phyloP scores from a whole-genome alignment of 768 basidiomycete genomes.

The Trametes cinnabarina region DNA sequence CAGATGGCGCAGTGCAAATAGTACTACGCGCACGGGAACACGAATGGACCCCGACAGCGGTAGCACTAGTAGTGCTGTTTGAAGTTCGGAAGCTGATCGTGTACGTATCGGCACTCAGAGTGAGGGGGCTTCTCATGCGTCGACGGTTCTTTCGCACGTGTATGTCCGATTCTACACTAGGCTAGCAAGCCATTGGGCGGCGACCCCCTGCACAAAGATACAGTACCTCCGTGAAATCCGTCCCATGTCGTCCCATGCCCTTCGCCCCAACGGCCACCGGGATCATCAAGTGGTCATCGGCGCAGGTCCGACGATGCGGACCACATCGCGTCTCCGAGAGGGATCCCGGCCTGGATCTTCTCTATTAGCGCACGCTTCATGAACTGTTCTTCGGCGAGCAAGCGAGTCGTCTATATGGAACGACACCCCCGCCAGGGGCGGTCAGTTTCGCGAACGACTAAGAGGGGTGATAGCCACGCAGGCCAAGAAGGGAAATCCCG shows the following conservation, averaged over 20 bases:
- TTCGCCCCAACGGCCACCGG: not conserved
- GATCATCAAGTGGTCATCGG: slow-evolving; percentile 4
- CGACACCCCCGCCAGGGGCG: slow-evolving; percentile 14
- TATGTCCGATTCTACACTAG: not conserved
- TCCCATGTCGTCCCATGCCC: not conserved
- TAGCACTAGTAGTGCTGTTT: not conserved
- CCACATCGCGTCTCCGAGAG: slow-evolving; percentile 39
- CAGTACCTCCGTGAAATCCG: slow-evolving; percentile 1
- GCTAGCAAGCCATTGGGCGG: too few species aligned
- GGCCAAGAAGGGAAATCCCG: slow-evolving; percentile 19
- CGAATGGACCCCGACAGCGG: not conserved
- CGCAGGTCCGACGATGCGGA: slow-evolving; percentile 7
- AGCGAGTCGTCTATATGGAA: slow-evolving; percentile 64
- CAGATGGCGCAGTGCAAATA: not conserved
- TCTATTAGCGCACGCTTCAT: slow-evolving; percentile 94
- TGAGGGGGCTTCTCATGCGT: too few species aligned
- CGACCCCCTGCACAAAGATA: not conserved
- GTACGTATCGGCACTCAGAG: not conserved
- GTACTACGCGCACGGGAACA: not conserved
- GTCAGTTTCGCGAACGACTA: slow-evolving; percentile 3
- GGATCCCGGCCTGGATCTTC: slow-evolving; percentile 71
- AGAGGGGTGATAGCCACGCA: slow-evolving; percentile 18
- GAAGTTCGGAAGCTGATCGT: not conserved
- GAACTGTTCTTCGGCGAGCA: slow-evolving; percentile 93
- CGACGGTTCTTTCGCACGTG: not conserved